A percentile compares a stretch with the other conserved stretches of the same genome.
phyloP scores from a whole-genome alignment of 805 yeast genomes.

The Pichia scutulata region DNA sequence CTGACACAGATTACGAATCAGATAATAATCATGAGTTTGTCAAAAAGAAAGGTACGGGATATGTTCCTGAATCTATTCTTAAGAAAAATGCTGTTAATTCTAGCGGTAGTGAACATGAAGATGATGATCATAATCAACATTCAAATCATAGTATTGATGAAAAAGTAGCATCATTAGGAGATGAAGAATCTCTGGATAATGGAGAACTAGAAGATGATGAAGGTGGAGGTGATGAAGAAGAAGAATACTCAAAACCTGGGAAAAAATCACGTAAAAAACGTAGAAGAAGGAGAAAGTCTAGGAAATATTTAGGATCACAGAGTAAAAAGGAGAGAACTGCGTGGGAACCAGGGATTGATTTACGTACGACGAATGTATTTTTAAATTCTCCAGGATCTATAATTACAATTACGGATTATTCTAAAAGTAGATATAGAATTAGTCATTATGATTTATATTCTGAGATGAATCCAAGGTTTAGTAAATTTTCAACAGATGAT shows the following conservation, averaged over 20 bases:
- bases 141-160: neutral
- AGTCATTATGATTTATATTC: conserved; percentile 35
- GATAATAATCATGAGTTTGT: neutral
- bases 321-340: conserved; percentile 36
- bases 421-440: conserved; percentile 35
- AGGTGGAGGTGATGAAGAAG: neutral
- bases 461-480: conserved; percentile 17
- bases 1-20: conserved; percentile 5
- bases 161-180: neutral
- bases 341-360: conserved; percentile 56
- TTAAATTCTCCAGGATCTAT: conserved; percentile 46
- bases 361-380: conserved; percentile 42
- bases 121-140: neutral
- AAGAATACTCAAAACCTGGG: neutral
- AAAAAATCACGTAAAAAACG: conserved; percentile 2
- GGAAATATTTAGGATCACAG: conserved; percentile 31
- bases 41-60: neutral
- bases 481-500: conserved; percentile 11
- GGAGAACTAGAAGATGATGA: neutral
- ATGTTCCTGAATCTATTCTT: conserved; percentile 5
- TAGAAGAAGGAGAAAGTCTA: conserved; percentile 9
- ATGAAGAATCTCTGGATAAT: neutral
- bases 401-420: conserved; percentile 47
- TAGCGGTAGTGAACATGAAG: neutral
- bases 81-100: neutral